Percentiles rank a stretch among this genome's conserved stretches.
Conservation (phyloP, 352 stramenopile genomes). For the Globisporangium middletonii region DNA sequence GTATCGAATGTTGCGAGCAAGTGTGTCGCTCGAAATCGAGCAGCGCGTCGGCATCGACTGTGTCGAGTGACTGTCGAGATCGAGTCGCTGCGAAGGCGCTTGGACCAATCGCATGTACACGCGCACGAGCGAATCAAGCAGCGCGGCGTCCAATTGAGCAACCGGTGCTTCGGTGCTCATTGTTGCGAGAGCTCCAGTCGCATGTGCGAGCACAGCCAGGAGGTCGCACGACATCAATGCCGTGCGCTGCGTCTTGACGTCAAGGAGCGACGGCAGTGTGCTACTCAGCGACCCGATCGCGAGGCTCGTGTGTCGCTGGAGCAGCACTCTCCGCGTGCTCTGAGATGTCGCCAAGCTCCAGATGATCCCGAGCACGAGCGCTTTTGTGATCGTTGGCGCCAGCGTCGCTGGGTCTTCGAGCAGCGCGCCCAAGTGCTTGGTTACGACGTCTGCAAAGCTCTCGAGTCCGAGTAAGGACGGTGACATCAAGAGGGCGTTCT, state of each 20-base stretch:
- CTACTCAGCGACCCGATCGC: background rate
- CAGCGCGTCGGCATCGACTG: background rate
- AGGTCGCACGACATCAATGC: no score
- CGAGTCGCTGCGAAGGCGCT: no score
- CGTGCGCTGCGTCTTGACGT: background rate
- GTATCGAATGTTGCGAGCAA: constrained; percentile 2
- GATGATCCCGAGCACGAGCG: constrained; percentile 2
- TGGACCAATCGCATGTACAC: background rate
- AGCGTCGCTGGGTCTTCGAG: background rate
- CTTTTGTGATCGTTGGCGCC: background rate
- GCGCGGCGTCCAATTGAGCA: background rate
- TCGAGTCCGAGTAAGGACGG: background rate
- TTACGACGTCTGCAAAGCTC: background rate
- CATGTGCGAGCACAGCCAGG: background rate
- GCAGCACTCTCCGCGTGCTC: background rate
- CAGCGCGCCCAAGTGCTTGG: background rate
- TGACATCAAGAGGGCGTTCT: constrained; percentile 1
- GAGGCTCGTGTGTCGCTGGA: background rate
- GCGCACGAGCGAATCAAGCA: background rate
- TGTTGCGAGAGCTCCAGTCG: background rate
- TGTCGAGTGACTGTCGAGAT: background rate
- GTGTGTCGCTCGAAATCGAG: background rate
- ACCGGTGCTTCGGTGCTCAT: constrained; percentile 1
- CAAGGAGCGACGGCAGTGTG: background rate
- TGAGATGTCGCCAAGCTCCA: constrained; percentile 2